A percentile compares a stretch with the other conserved stretches of the same genome.
Conservation (phyloP, 1,139 yeast species). For the Lodderomyces theae region DNA sequence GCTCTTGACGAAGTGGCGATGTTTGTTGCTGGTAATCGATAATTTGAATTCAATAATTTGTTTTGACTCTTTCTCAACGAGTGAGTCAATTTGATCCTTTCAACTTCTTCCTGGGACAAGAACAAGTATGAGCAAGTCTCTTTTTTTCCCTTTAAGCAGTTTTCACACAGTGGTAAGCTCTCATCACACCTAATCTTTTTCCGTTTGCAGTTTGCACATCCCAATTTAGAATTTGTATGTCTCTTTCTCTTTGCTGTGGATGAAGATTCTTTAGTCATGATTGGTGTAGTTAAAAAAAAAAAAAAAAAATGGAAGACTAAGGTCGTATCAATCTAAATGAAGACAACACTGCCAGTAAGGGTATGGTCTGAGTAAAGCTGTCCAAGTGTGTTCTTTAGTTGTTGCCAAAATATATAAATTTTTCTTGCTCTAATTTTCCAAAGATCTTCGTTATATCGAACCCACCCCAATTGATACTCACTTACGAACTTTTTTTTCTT, state of each 20-base stretch:
- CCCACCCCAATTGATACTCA: no score
- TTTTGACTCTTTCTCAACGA: slow-evolving; percentile 30
- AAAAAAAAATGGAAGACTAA: neutral
- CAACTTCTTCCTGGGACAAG: slow-evolving; percentile 24
- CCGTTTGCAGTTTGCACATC: slow-evolving; percentile 44
- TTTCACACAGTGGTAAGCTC: slow-evolving; percentile 39
- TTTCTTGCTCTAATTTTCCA: no score
- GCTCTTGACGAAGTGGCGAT: neutral
- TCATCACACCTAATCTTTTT: slow-evolving; percentile 50
- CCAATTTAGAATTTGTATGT: slow-evolving; percentile 44
- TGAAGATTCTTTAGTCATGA: slow-evolving; percentile 7
- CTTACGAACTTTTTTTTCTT: no score
- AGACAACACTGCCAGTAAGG: no score
- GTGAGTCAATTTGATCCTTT: slow-evolving; percentile 28
- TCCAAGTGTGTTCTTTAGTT: no score
- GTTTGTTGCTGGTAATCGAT: slow-evolving; percentile 26
- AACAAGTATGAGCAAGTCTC: slow-evolving; percentile 33
- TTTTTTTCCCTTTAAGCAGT: slow-evolving; percentile 34
- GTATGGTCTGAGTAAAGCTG: no score
- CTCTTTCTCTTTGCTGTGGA: slow-evolving; percentile 26
- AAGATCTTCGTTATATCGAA: no score
- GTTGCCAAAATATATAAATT: no score
- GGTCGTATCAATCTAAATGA: no score
- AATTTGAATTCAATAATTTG: slow-evolving; percentile 25
- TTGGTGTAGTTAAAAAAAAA: neutral